Evolutionary conservation across 2,329 filamentous ascomycete genomes (phyloP).

Genomic region (Diaporthe sp.): DNA sequence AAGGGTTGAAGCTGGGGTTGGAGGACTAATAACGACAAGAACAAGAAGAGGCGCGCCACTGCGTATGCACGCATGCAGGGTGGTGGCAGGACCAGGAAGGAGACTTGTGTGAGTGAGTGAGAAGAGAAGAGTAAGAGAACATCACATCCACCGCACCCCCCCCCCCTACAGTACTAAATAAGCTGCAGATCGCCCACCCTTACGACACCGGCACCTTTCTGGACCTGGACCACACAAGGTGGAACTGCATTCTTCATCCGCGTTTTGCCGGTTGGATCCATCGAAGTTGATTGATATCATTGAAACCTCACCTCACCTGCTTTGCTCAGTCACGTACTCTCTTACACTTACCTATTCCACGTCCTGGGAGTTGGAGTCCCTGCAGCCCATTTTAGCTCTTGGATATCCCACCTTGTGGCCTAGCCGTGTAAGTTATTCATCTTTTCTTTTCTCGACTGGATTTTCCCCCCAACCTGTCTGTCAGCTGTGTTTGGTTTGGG

Average conservation of each 20-base stretch:
- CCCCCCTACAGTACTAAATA: conserved; percentile 20
- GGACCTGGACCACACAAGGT: conserved; percentile 25
- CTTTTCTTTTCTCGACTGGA: neutral
- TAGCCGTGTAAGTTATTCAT: neutral
- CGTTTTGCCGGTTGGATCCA: conserved; percentile 19
- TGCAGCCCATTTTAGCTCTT: conserved; percentile 4
- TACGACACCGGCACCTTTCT: neutral
- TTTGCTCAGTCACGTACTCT: neutral
- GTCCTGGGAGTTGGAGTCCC: neutral
- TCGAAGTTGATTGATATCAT: conserved; percentile 17
- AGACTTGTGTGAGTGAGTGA: neutral
- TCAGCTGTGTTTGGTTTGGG: neutral
- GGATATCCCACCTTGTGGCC: neutral
- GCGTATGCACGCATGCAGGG: conserved; percentile 24
- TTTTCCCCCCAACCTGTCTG: neutral
- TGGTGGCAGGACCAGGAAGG: conserved; percentile 14
- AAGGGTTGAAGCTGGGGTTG: conserved; percentile 14
- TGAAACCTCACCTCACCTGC: conserved; percentile 14
- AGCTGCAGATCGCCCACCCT: conserved; percentile 34
- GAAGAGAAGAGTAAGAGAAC: neutral
- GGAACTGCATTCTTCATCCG: conserved; percentile 28
- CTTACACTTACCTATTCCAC: neutral
- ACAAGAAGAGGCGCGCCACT: conserved; percentile 9
- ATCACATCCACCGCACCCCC: conserved; percentile 8
- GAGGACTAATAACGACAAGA: neutral